These are phyloP conservation scores for Apiospora malaysiana DNA, from an alignment of 2,329 filamentous ascomycete genomes.

Conservation along the genomic window DNA sequence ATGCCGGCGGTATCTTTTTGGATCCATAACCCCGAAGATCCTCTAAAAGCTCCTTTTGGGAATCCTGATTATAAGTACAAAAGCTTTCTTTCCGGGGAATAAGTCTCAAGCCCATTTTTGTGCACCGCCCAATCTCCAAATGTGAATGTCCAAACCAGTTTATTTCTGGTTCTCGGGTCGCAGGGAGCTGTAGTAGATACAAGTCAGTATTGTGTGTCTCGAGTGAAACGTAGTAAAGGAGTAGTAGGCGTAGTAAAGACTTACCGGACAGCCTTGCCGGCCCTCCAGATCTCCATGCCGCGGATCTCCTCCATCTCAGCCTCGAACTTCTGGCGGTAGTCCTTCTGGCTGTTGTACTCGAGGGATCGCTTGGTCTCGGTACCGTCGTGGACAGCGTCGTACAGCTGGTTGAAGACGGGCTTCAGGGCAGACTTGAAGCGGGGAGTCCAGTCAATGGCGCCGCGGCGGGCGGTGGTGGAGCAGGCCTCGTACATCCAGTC, in stretches of 20 bases:
- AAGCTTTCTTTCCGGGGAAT: constrained; percentile 31
- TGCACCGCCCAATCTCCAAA: constrained; percentile 31
- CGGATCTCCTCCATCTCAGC: constrained; percentile 99
- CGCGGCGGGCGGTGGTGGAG: constrained; percentile 97
- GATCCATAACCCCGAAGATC: constrained; percentile 26
- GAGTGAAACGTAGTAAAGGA: background rate
- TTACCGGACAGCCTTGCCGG: constrained; percentile 94
- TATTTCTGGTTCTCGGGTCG: constrained; percentile 88
- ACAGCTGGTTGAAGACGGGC: constrained; percentile 97
- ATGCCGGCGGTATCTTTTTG: constrained; percentile 10
- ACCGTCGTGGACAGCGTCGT: constrained; percentile 89
- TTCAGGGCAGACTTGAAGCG: constrained; percentile 98
- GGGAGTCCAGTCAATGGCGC: constrained; percentile 98
- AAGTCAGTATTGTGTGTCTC: constrained; percentile 29
- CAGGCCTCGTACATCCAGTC: constrained; percentile 99
- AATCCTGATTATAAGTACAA: constrained; percentile 47
- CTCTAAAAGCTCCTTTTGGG: constrained; percentile 31
- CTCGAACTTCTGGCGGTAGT: constrained; percentile 98
- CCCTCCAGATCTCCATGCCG: constrained; percentile 97
- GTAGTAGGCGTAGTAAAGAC: constrained; percentile 32
- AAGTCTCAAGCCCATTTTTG: constrained; percentile 31
- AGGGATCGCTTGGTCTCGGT: constrained; percentile 95
- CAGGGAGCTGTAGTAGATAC: constrained; percentile 61
- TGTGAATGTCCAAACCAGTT: constrained; percentile 31
- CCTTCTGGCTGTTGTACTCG: constrained; percentile 93